Evolutionary conservation across 139 green algal species (phyloP).

Genomic region (Asterochloris sp.): DNA sequence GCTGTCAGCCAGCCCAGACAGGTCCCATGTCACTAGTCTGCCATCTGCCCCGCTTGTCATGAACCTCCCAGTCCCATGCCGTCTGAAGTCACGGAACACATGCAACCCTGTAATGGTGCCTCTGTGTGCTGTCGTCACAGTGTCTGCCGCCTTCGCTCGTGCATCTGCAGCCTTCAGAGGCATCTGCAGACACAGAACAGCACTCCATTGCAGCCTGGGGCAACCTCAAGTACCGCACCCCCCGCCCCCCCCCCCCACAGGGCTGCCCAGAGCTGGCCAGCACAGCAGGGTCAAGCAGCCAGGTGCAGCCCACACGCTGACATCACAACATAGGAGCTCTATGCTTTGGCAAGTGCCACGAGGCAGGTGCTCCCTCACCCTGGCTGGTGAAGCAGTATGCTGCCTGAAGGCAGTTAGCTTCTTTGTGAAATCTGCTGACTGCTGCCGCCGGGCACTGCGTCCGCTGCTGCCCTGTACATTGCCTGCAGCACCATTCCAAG

Average conservation of each 20-base stretch:
- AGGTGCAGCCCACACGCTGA: neutral
- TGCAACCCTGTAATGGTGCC: constrained; percentile 6
- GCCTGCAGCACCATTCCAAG: neutral
- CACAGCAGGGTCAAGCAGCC: neutral
- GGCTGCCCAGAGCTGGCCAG: no score
- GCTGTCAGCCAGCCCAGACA: neutral
- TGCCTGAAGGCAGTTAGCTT: constrained; percentile 15
- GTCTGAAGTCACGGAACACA: neutral
- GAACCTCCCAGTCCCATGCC: neutral
- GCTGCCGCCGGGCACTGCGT: neutral
- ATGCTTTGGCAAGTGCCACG: neutral
- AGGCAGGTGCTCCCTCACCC: neutral
- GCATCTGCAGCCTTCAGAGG: neutral
- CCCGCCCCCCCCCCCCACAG: neutral
- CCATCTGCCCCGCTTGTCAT: constrained; percentile 5
- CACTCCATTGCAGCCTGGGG: neutral
- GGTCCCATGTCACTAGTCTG: neutral
- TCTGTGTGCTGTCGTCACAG: constrained; percentile 5
- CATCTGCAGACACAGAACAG: neutral
- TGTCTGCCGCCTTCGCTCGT: neutral
- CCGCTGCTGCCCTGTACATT: neutral
- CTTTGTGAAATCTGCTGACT: constrained; percentile 9
- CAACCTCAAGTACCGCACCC: no score
- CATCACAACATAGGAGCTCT: neutral
- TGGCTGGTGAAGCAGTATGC: constrained; percentile 9